Evolutionary conservation across 768 basidiomycete genomes (phyloP).

Genomic region (Cyathus striatus): DNA sequence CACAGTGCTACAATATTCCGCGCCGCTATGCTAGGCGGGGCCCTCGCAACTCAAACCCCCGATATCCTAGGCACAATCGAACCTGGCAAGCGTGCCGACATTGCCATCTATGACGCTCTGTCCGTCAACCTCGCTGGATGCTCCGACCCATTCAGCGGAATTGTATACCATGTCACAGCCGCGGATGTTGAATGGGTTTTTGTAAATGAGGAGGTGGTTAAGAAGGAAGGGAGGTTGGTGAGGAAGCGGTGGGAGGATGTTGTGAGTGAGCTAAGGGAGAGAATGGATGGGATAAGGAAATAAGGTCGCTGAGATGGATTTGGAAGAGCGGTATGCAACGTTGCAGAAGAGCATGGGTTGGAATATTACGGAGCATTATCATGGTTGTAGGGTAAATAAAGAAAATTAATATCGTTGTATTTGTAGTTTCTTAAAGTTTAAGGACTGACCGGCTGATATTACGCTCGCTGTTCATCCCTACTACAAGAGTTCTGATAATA

Average conservation of each 20-base stretch:
- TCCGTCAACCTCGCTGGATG: background rate
- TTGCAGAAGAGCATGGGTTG: background rate
- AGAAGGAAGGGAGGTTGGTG: slow-evolving; percentile 6
- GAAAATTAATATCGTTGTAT: no score
- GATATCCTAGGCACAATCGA: background rate
- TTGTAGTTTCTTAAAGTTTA: no score
- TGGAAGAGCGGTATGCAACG: background rate
- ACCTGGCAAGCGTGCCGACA: background rate
- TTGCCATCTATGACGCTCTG: background rate
- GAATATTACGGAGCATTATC: no score
- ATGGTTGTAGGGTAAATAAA: no score
- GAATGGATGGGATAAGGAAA: no score
- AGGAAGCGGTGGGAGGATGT: slow-evolving; percentile 11
- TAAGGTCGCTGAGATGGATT: background rate
- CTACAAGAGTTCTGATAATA: no score
- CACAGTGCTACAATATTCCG: background rate
- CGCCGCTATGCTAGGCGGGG: background rate
- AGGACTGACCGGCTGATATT: no score
- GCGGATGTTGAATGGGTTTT: background rate
- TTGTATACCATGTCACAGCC: background rate
- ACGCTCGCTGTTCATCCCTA: no score
- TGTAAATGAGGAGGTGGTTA: background rate
- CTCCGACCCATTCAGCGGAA: background rate
- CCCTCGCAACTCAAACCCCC: background rate
- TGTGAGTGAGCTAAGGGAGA: no score